Evolutionary conservation across 352 stramenopile genomes (phyloP), one percentile per base, ranked within the genome.

Genomic region (Phytophthora cajani): DNA sequence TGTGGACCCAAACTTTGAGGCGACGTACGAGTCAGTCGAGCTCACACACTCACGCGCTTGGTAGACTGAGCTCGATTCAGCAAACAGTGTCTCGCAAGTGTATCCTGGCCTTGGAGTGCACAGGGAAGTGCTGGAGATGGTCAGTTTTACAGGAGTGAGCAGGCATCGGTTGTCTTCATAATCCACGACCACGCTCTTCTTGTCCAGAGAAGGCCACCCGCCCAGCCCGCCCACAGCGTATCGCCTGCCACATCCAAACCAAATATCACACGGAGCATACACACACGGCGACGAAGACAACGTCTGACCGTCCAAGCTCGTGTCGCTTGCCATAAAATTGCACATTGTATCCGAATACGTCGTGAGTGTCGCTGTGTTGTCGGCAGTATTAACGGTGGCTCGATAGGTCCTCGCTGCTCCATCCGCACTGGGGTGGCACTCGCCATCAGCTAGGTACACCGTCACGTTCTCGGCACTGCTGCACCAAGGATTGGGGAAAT

Each of bases 151-250:
- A 42, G 36, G 36, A 42, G 36, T 42, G 36, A 42, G 36, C 23
- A 3, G 33, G 32, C 1, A 54, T 36, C 16, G 49, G 21, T n/a
- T 60, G n/a, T 47, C 23, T 19, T 59, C 38, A 5, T 60, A 67
- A 23, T 46, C 10, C 25, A 67, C 50, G 12, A 69, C 53, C 10
- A 14, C 62, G n/a, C n/a, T 52, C 30, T 69, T 69, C 40, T 63
- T 63, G 11, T 42, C 30, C 7, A 32, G 2, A 1, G 62, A 46
- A 9, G 32, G 19, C 14, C 17, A 30, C 3, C 2, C 53, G 1
- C 62, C 62, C 42, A 69, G 9, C 10, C 62, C 62, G 42, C 62
- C 62, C 2, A 69, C 52, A 11, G 44, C 7, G 23, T 63, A 69
- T 25, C 53, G 14, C 8, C 42, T n/a, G 9, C 17, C 38, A n/a